Evolutionary conservation across 352 stramenopile genomes (phyloP), one percentile per base, ranked within the genome.

Genomic region (Thalassiosira livingstoniorum): DNA sequence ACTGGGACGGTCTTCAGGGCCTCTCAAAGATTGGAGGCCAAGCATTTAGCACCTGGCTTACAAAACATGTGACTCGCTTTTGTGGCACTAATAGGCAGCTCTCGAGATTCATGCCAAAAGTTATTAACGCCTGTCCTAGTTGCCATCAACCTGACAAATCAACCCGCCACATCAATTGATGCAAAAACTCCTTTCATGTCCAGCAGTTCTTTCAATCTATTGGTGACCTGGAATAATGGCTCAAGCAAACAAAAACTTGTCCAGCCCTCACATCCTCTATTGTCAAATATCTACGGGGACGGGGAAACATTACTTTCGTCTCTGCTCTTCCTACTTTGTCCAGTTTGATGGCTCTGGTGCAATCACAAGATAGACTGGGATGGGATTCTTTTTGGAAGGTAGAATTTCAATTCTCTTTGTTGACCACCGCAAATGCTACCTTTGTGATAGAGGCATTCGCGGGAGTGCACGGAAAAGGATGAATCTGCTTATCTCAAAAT

Each of bases 21-120:
- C 1, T 47, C 62, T 15, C 1, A 10, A 18, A n/a, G 1, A 1
- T 74, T 74, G 27, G 29, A 43, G 1, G 29, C 47, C 23, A 74
- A 63, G 65, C n/a, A n/a, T 74, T 74, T 31, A 11, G 31, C 1
- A 31, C 62, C 1, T 74, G 23, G 18, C 23, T 63, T 2, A 74
- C 65, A n/a, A 74, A 74, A 47, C 65, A 74, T 2, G 65, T 74
- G 11, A 62, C 43, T 43, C 65, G 62, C 45, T 74, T 74, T 32
- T 63, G 53, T 61, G 65, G 43, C 0, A 74, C 43, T 53, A 61
- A 74, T 31, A 13, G 21, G 29, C 42, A 54, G 47, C 47, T 34
- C 21, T 45, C 65, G 15, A 5, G 42, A 34, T 53, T 47, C n/a
- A n/a, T 47, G 29, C 2, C 13, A 25, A 63, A 43, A 51, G 32